A percentile compares a stretch with the other conserved stretches of the same genome.
These are phyloP conservation scores for Monosporascus sp. DNA, from an alignment of 2,329 filamentous ascomycete genomes.

Conservation along the genomic window DNA sequence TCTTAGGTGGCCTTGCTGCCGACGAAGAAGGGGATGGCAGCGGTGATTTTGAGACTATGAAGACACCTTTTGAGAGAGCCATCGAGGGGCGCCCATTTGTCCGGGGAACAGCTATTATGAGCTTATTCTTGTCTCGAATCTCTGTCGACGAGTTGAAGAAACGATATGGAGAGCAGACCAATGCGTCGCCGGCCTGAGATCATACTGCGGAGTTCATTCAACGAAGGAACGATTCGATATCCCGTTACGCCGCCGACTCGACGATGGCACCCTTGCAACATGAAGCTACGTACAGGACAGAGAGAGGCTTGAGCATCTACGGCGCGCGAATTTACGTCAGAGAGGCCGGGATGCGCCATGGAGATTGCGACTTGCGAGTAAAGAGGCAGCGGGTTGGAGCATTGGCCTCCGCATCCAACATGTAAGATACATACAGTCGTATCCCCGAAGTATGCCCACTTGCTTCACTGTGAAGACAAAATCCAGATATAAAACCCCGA, in stretches of 20 bases:
- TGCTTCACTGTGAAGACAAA: neutral
- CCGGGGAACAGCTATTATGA: constrained; percentile 49
- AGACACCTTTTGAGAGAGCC: constrained; percentile 51
- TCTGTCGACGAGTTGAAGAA: constrained; percentile 51
- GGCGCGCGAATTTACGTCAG: too few relatives aligned
- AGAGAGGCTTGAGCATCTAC: too few relatives aligned
- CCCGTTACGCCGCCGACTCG: too few relatives aligned
- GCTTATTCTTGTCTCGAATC: constrained; percentile 51
- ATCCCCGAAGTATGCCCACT: neutral
- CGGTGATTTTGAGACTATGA: constrained; percentile 53
- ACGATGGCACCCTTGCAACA: too few relatives aligned
- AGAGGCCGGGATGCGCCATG: too few relatives aligned
- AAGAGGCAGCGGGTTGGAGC: too few relatives aligned
- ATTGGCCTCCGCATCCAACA: too few relatives aligned
- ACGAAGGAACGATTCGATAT: neutral
- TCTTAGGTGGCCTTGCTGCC: constrained; percentile 24
- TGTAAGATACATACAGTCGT: neutral
- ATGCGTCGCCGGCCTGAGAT: constrained; percentile 14
- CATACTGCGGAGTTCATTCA: neutral
- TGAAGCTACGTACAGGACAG: too few relatives aligned
- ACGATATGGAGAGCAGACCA: constrained; percentile 42
- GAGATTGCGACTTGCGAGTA: too few relatives aligned
- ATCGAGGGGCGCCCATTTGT: constrained; percentile 40
- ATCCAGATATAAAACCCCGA: constrained; percentile 4
- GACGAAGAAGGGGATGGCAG: constrained; percentile 28